These are phyloP conservation scores for Marasmius tenuissimus DNA, from an alignment of 1,284 basidiomycete genomes.

Conservation along the genomic window DNA sequence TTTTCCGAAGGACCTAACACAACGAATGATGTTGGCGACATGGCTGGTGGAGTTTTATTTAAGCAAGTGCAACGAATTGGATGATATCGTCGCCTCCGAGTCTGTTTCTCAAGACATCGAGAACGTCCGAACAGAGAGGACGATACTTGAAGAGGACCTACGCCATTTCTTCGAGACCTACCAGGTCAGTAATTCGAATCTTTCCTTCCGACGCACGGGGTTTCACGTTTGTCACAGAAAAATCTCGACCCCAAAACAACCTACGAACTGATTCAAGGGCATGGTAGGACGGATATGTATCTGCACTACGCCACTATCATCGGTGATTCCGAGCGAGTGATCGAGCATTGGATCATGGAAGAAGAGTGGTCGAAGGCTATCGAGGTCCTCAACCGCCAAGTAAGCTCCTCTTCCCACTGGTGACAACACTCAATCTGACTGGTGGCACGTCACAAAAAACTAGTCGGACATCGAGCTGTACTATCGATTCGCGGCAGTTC, in stretches of 20 bases:
- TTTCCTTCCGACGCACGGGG: not conserved
- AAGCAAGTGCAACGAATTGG: conserved; percentile 94
- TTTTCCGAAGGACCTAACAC: conserved; percentile 76
- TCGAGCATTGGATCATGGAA: conserved; percentile 92
- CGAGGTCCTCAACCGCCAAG: conserved; percentile 85
- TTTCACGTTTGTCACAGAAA: conserved; percentile 40
- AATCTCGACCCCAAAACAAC: conserved; percentile 85
- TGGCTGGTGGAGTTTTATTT: conserved; percentile 99
- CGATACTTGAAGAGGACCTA: conserved; percentile 90
- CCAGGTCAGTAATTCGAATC: conserved; percentile 50
- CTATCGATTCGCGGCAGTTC: conserved; percentile 88
- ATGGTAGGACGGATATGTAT: conserved; percentile 92
- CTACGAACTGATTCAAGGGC: conserved; percentile 91
- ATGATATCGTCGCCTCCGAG: conserved; percentile 87
- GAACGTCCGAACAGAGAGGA: conserved; percentile 80
- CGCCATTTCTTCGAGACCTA: conserved; percentile 91
- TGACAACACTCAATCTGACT: not conserved
- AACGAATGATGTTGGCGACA: conserved; percentile 97
- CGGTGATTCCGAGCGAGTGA: conserved; percentile 82
- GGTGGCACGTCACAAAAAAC: conserved; percentile 7
- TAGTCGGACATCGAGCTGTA: conserved; percentile 85
- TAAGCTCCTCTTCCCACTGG: conserved; percentile 29
- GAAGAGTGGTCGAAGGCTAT: conserved; percentile 93
- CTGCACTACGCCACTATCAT: conserved; percentile 86
- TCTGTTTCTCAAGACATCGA: conserved; percentile 84